These are phyloP conservation scores for Neurospora sp. DNA, from an alignment of 2,329 filamentous ascomycete genomes.

Conservation along the genomic window DNA sequence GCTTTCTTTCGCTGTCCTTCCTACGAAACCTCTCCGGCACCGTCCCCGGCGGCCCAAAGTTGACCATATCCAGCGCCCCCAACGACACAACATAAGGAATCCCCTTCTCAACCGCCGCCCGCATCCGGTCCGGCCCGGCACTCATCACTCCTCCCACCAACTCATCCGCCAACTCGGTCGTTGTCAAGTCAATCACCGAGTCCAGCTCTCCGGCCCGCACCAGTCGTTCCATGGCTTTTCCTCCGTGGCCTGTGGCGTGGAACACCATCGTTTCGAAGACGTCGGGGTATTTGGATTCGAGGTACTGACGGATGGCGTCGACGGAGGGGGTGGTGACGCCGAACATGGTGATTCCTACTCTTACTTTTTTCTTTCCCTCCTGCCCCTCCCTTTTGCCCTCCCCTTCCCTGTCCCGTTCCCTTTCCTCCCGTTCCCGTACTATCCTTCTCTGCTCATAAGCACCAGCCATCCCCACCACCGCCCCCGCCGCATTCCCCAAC, in stretches of 20 bases:
- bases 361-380: conserved; percentile 33
- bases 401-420: conserved; percentile 24
- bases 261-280: conserved; percentile 54
- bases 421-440: conserved; percentile 21
- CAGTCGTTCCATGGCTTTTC: conserved; percentile 58
- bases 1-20: conserved; percentile 27
- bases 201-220: conserved; percentile 48
- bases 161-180: conserved; percentile 57
- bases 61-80: conserved; percentile 51
- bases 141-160: conserved; percentile 54
- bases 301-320: conserved; percentile 39
- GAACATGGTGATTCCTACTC: conserved; percentile 63
- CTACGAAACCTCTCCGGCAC: conserved; percentile 43
- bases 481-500: conserved; percentile 52
- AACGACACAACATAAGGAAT: conserved; percentile 45
- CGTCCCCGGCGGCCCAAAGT: conserved; percentile 48
- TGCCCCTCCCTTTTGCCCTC: conserved; percentile 9
- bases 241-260: conserved; percentile 60
- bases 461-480: conserved; percentile 48
- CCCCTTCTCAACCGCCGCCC: conserved; percentile 44
- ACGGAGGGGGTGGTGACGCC: conserved; percentile 62
- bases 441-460: conserved; percentile 27
- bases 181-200: conserved; percentile 61
- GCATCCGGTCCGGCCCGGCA: conserved; percentile 46
- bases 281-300: conserved; percentile 31